These are phyloP conservation scores for Eimeria tenella DNA, from an alignment of 169 alveolate genomes.

Conservation along the genomic window DNA sequence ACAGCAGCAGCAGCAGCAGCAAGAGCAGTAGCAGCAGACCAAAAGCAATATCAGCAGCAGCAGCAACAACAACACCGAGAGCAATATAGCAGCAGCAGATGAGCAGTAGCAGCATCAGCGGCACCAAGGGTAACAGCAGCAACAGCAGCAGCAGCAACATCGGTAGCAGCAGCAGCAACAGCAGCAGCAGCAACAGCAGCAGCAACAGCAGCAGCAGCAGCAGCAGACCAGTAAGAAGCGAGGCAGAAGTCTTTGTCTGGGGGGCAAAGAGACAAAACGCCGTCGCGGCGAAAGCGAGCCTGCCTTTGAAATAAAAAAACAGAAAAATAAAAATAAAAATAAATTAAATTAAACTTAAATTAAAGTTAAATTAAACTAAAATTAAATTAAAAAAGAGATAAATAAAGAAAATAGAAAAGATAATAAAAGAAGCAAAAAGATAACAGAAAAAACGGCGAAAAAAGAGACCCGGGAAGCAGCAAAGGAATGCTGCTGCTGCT, in stretches of 20 bases:
- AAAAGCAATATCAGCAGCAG: background rate
- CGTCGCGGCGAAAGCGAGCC: conserved; percentile 32
- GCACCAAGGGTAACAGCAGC: no score
- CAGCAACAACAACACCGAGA: background rate
- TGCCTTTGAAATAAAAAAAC: background rate
- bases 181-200: conserved; percentile 28
- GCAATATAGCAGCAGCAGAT: background rate
- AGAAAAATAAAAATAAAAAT: background rate
- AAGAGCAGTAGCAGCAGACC: background rate
- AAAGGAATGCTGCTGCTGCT: no score
- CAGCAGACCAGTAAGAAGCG: conserved; percentile 55
- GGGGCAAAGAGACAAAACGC: conserved; percentile 52
- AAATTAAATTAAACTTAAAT: no score
- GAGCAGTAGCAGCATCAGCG: no score
- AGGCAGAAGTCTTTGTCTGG: conserved; percentile 44
- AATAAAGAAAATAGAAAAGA: no score
- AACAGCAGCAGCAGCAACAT: no score
- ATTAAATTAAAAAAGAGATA: no score
- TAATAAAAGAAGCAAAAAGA: no score
- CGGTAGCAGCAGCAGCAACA: conserved; percentile 17
- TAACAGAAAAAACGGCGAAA: no score
- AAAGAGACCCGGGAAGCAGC: no score
- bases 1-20: no score
- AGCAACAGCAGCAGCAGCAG: conserved; percentile 36
- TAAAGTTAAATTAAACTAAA: no score